These are phyloP conservation scores for Rosa persica DNA, from an alignment of 306 rosid genomes.

Conservation along the genomic window DNA sequence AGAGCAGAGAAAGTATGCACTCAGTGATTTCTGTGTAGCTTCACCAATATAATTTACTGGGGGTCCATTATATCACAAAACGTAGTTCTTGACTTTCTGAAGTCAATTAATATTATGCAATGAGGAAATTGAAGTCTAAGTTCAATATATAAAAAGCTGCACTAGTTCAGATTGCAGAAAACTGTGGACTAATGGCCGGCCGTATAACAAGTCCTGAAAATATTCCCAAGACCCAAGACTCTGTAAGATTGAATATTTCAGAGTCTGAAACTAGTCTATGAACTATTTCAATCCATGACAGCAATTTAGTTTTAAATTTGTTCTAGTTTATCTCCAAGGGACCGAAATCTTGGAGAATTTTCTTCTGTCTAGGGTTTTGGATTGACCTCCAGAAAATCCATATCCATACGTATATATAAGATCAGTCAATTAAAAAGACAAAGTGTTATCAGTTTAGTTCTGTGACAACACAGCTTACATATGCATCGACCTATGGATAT, in stretches of 20 bases:
- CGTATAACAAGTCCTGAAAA: background rate
- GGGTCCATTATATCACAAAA: background rate
- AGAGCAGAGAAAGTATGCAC: background rate
- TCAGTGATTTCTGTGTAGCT: constrained; percentile 19
- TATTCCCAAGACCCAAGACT: background rate
- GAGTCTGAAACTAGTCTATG: background rate
- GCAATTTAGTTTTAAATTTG: background rate
- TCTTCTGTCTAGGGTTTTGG: constrained; percentile 1
- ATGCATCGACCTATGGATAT: background rate
- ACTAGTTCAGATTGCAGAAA: background rate
- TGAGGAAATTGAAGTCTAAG: background rate
- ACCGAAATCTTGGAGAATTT: background rate
- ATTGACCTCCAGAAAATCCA: constrained; percentile 4
- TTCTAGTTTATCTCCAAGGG: background rate
- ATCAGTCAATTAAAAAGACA: constrained; percentile 2
- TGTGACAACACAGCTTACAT: constrained; percentile 43
- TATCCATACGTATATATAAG: background rate
- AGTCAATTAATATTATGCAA: background rate
- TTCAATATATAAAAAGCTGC: background rate
- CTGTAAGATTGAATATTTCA: background rate
- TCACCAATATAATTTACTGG: background rate
- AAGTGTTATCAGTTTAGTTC: background rate
- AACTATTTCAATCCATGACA: background rate
- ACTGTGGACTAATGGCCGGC: background rate
- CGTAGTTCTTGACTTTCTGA: background rate